phyloP scores from a whole-genome alignment of 129 eudicot species.

The Oenanthe sinensis region DNA sequence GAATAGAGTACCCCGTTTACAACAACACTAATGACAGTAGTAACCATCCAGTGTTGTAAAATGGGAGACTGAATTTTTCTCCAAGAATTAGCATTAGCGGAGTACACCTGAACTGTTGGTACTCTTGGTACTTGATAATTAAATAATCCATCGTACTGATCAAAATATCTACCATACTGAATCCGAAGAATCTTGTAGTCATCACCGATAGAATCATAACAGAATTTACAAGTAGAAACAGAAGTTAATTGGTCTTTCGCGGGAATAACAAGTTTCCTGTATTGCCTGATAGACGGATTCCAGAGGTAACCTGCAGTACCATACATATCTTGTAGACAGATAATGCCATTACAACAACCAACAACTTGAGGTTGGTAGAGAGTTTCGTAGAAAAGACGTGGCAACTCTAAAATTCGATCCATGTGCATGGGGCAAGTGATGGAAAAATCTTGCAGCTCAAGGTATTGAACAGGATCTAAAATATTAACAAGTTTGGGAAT shows the following conservation, averaged over 20 bases:
- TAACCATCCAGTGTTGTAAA: background rate
- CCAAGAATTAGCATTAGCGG: background rate
- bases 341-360: background rate
- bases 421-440: background rate
- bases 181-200: background rate
- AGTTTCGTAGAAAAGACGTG: background rate
- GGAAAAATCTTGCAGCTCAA: no score
- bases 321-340: background rate
- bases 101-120: background rate
- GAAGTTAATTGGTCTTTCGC: background rate
- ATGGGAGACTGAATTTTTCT: background rate
- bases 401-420: background rate
- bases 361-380: background rate
- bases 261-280: background rate
- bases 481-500: no score
- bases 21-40: background rate
- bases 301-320: background rate
- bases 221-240: background rate
- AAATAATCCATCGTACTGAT: no score
- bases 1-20: background rate
- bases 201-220: background rate
- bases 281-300: background rate
- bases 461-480: no score
- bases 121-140: no score
- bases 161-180: no score